Percentiles rank a stretch among this genome's conserved stretches.
phyloP scores from a whole-genome alignment of 352 stramenopile genomes.

The Thraustotheca clavata region DNA sequence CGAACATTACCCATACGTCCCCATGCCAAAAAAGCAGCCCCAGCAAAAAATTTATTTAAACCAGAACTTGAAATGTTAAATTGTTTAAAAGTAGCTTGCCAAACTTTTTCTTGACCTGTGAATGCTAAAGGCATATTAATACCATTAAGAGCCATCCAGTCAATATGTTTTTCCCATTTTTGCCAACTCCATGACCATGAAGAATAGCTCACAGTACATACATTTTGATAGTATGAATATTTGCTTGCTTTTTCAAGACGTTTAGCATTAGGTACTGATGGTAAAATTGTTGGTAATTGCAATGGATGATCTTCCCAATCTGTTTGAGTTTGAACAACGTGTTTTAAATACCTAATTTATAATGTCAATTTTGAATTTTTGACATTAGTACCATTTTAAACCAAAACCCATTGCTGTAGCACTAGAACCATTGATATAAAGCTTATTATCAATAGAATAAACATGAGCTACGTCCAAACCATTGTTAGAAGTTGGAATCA shows the following conservation, averaged over 20 bases:
- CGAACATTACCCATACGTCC: slow-evolving; percentile 86
- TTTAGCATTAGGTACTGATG: slow-evolving; percentile 28
- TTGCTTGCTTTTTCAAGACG: slow-evolving; percentile 51
- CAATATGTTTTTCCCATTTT: slow-evolving; percentile 87
- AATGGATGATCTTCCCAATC: slow-evolving; percentile 75
- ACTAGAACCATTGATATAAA: slow-evolving; percentile 44
- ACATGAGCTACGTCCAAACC: slow-evolving; percentile 61
- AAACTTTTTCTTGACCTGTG: slow-evolving; percentile 85
- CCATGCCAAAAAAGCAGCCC: slow-evolving; percentile 83
- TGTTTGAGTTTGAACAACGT: slow-evolving; percentile 55
- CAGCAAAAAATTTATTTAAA: slow-evolving; percentile 84
- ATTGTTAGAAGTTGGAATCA: slow-evolving; percentile 30
- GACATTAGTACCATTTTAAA: slow-evolving; percentile 38
- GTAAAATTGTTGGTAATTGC: slow-evolving; percentile 44
- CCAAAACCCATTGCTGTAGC: slow-evolving; percentile 60
- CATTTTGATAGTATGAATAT: slow-evolving; percentile 89
- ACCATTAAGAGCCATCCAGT: slow-evolving; percentile 90
- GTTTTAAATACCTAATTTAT: slow-evolving; percentile 48
- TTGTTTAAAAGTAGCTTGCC: slow-evolving; percentile 75
- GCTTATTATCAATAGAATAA: slow-evolving; percentile 31
- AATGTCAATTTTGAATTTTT: not conserved
- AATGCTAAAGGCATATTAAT: slow-evolving; percentile 90
- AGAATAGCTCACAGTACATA: slow-evolving; percentile 88
- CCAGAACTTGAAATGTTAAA: slow-evolving; percentile 72
- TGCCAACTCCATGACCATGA: slow-evolving; percentile 81